These are phyloP conservation scores for Hortiboletus campestris DNA, from an alignment of 768 basidiomycete genomes.

Conservation along the genomic window DNA sequence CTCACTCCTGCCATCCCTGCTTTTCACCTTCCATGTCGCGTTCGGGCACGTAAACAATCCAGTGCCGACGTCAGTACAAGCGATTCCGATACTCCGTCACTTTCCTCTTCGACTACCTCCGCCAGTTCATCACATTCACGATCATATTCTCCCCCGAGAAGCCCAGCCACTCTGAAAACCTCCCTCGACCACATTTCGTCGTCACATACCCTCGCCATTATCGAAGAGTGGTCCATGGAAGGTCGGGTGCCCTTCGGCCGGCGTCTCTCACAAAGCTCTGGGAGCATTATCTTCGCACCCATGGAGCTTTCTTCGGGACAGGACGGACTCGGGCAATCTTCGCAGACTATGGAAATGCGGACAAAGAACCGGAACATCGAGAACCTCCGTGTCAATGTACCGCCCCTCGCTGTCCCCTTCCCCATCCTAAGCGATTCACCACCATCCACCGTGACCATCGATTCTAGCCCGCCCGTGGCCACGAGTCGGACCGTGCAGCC, in stretches of 20 bases:
- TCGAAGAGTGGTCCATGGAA: slow-evolving; percentile 35
- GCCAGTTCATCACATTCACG: slow-evolving; percentile 37
- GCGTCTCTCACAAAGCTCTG: slow-evolving; percentile 18
- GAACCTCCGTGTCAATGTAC: slow-evolving; percentile 30
- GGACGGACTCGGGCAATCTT: slow-evolving; percentile 20
- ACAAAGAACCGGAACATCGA: slow-evolving; percentile 30
- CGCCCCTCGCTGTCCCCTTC: slow-evolving; percentile 16
- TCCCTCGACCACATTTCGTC: slow-evolving; percentile 30
- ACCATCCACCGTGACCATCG: slow-evolving; percentile 10
- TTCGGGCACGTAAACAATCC: slow-evolving; percentile 26
- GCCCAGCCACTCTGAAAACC: slow-evolving; percentile 32
- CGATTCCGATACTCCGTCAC: slow-evolving; percentile 49
- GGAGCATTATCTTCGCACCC: slow-evolving; percentile 24
- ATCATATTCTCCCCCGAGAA: slow-evolving; percentile 33
- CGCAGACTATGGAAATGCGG: slow-evolving; percentile 5
- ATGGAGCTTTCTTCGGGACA: slow-evolving; percentile 11
- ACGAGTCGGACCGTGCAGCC: neutral
- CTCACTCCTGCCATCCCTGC: slow-evolving; percentile 20
- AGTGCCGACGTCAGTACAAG: slow-evolving; percentile 31
- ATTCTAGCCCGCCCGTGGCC: slow-evolving; percentile 1
- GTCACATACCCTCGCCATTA: slow-evolving; percentile 35
- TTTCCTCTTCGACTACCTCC: slow-evolving; percentile 41
- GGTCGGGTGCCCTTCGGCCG: slow-evolving; percentile 9
- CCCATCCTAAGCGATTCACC: slow-evolving; percentile 17
- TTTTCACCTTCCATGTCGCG: slow-evolving; percentile 36